Evolutionary conservation across 352 stramenopile species (phyloP).

Genomic region (Salisapilia sapeloensis): DNA sequence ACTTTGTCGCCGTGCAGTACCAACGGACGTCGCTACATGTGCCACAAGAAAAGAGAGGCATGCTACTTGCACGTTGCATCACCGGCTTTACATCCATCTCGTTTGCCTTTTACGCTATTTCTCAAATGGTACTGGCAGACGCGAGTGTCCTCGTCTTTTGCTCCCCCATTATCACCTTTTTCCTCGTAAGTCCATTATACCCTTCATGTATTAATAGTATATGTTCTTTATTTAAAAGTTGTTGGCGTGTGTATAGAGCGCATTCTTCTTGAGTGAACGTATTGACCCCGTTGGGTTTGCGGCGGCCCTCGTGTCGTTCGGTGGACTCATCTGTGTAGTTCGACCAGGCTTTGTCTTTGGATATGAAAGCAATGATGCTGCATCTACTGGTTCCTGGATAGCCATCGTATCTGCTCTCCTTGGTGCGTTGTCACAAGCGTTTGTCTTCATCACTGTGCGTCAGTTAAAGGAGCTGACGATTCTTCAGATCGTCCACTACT

Average conservation of each 20-base stretch:
- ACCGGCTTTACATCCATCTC: constrained; percentile 53
- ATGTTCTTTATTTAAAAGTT: no score
- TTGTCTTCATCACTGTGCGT: constrained; percentile 55
- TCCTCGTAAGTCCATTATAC: constrained; percentile 17
- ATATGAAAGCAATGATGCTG: constrained; percentile 18
- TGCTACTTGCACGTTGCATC: constrained; percentile 48
- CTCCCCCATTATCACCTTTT: constrained; percentile 49
- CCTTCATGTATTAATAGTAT: not conserved
- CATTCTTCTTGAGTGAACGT: constrained; percentile 9
- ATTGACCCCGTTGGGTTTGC: constrained; percentile 14
- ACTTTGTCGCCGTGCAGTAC: constrained; percentile 36
- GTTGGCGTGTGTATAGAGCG: constrained; percentile 10
- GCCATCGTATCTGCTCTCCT: constrained; percentile 29
- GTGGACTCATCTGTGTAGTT: constrained; percentile 20
- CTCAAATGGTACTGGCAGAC: constrained; percentile 65
- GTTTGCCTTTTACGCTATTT: constrained; percentile 60
- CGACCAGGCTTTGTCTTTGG: constrained; percentile 21
- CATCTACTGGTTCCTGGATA: constrained; percentile 25
- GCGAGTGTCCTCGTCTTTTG: constrained; percentile 60
- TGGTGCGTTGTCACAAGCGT: constrained; percentile 35
- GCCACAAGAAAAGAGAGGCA: constrained; percentile 18
- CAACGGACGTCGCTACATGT: constrained; percentile 30
- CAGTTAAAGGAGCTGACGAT: constrained; percentile 36
- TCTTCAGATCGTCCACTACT: constrained; percentile 63
- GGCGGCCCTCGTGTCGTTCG: constrained; percentile 12